Evolutionary conservation across 176 grass and related monocot species (phyloP).

Genomic region (Avena eriantha): DNA sequence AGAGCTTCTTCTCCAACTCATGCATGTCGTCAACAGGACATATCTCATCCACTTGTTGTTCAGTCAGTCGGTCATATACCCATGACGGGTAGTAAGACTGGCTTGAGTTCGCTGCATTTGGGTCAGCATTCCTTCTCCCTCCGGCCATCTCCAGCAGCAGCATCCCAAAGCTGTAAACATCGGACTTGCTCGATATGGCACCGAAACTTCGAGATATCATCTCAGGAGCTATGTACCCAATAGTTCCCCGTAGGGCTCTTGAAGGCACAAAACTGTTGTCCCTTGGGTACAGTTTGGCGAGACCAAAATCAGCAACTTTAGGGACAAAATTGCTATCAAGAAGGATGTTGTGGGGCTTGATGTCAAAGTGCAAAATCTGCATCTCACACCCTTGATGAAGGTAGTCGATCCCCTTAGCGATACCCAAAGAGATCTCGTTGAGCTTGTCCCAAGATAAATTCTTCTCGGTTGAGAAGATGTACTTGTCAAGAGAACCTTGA

Average conservation of each 20-base stretch:
- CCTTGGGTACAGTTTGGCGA: constrained; percentile 49
- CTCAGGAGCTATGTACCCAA: constrained; percentile 65
- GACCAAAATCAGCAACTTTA: constrained; percentile 64
- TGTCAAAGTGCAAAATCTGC: constrained; percentile 67
- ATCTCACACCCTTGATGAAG: constrained; percentile 54
- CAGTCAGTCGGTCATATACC: neutral
- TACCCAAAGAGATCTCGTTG: constrained; percentile 42
- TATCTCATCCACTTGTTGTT: neutral
- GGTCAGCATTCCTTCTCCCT: constrained; percentile 41
- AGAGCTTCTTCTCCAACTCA: constrained; percentile 54
- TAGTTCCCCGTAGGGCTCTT: constrained; percentile 47
- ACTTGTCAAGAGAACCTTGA: constrained; percentile 49
- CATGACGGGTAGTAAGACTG: too few species aligned
- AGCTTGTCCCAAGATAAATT: constrained; percentile 45
- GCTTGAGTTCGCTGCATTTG: neutral
- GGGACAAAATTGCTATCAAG: constrained; percentile 50
- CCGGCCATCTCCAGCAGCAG: constrained; percentile 56
- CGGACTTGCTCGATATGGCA: constrained; percentile 44
- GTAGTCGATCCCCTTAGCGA: constrained; percentile 56
- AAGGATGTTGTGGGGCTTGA: constrained; percentile 64
- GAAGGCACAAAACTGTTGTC: constrained; percentile 24
- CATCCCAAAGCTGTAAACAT: constrained; percentile 73
- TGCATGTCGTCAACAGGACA: constrained; percentile 12
- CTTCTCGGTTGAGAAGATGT: constrained; percentile 43
- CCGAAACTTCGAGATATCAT: constrained; percentile 61